A percentile compares a stretch with the other conserved stretches of the same genome.
Conservation (phyloP, 2,329 filamentous ascomycete species). For the Trichocomaceae sp. region DNA sequence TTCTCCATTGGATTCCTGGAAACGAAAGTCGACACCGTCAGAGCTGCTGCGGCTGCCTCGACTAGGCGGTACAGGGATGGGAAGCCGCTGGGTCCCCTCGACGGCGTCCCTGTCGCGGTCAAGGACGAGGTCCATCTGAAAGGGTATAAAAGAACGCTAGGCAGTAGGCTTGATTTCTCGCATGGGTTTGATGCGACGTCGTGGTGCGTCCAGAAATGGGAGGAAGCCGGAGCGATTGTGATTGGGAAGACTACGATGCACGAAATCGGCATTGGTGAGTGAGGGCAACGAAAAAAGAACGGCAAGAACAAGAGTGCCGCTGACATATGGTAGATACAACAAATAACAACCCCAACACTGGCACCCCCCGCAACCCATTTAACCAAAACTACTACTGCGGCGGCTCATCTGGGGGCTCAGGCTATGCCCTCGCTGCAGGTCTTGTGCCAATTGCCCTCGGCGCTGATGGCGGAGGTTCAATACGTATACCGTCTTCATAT, state of each 20-base stretch:
- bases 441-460: constrained; percentile 67
- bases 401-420: constrained; percentile 71
- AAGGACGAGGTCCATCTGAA: constrained; percentile 73
- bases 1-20: constrained; percentile 71
- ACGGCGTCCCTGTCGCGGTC: constrained; percentile 75
- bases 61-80: constrained; percentile 65
- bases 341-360: constrained; percentile 72
- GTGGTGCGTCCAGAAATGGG: constrained; percentile 65
- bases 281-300: not conserved
- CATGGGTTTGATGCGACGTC: constrained; percentile 49
- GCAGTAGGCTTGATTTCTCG: constrained; percentile 55
- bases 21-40: constrained; percentile 55
- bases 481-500: constrained; percentile 66
- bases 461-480: constrained; percentile 68
- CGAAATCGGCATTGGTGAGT: constrained; percentile 62
- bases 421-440: constrained; percentile 62
- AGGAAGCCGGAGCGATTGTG: constrained; percentile 67
- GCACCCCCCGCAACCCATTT: constrained; percentile 71
- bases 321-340: constrained; percentile 53
- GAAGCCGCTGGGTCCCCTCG: constrained; percentile 60
- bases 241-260: constrained; percentile 75
- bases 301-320: not conserved
- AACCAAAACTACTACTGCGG: constrained; percentile 72
- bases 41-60: constrained; percentile 64
- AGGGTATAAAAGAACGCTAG: constrained; percentile 62